These are phyloP conservation scores for Populus hybrid DNA, from an alignment of 441 rosid species.

Conservation along the genomic window DNA sequence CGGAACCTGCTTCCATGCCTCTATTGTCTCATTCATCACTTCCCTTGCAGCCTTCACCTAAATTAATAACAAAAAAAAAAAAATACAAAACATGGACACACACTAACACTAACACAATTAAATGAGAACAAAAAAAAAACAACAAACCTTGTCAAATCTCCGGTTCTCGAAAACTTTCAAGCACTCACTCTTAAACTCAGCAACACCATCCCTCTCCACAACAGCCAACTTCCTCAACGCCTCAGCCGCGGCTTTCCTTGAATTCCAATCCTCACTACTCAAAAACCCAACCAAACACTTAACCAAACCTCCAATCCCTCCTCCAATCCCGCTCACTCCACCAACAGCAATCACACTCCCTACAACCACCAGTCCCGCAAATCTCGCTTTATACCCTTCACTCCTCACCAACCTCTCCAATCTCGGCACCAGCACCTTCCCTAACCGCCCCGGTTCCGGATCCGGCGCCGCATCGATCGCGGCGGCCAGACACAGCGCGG, in stretches of 20 bases:
- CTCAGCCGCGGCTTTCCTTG: conserved; percentile 87
- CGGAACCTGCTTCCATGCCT: conserved; percentile 87
- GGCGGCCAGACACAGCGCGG: conserved; percentile 79
- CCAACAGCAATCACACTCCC: conserved; percentile 83
- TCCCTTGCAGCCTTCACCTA: conserved; percentile 95
- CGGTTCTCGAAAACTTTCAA: conserved; percentile 68
- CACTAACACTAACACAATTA: not conserved
- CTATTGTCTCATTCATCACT: conserved; percentile 76
- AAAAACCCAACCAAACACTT: conserved; percentile 64
- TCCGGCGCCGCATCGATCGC: conserved; percentile 71
- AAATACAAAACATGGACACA: not conserved
- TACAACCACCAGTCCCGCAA: conserved; percentile 67
- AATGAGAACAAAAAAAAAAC: not conserved
- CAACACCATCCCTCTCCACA: conserved; percentile 58
- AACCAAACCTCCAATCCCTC: conserved; percentile 46
- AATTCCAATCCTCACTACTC: conserved; percentile 74
- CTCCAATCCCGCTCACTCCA: conserved; percentile 36
- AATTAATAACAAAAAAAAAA: conserved; percentile 7
- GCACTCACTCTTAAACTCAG: conserved; percentile 62
- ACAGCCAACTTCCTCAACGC: conserved; percentile 69
- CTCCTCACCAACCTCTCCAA: conserved; percentile 68
- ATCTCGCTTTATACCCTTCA: conserved; percentile 68
- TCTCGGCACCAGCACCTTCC: conserved; percentile 39
- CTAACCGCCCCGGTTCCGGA: conserved; percentile 58
- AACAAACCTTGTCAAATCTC: conserved; percentile 73